Conservation (phyloP, 116 monocot genomes). For the Zostera marina region DNA sequence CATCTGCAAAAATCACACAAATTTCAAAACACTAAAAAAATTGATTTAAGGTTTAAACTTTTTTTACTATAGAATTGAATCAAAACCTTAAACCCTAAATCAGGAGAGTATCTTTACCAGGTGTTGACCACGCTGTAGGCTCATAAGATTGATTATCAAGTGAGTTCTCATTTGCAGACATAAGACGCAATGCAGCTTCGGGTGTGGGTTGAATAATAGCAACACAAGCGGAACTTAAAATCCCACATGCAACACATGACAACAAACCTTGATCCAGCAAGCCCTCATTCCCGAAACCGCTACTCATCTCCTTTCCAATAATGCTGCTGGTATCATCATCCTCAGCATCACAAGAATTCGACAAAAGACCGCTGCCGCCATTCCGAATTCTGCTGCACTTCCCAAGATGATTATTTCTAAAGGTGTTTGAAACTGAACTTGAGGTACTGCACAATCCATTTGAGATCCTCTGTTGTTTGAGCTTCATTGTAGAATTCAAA, state of each 20-base stretch:
- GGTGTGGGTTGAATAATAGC: conserved; percentile 76
- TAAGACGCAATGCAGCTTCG: conserved; percentile 41
- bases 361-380: conserved; percentile 12
- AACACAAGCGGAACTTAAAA: conserved; percentile 91
- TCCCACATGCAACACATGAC: conserved; percentile 96
- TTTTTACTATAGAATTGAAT: too few relatives aligned
- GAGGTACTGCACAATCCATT: conserved; percentile 34
- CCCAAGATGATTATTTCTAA: conserved; percentile 11
- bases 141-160: conserved; percentile 21
- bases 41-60: too few relatives aligned
- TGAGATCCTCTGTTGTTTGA: conserved; percentile 45
- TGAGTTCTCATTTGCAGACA: conserved; percentile 50
- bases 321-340: conserved; percentile 13
- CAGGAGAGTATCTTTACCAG: conserved; percentile 3
- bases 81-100: too few relatives aligned
- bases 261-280: conserved; percentile 75
- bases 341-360: conserved; percentile 18
- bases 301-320: conserved; percentile 22
- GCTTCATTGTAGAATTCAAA: conserved; percentile 36
- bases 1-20: background rate
- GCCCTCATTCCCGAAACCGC: conserved; percentile 20
- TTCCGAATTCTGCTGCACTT: conserved; percentile 14
- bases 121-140: conserved; percentile 14
- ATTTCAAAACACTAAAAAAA: too few relatives aligned
- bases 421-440: conserved; percentile 9